Conservation (phyloP, 2,329 filamentous ascomycete genomes). For the Lachnellula occidentalis region DNA sequence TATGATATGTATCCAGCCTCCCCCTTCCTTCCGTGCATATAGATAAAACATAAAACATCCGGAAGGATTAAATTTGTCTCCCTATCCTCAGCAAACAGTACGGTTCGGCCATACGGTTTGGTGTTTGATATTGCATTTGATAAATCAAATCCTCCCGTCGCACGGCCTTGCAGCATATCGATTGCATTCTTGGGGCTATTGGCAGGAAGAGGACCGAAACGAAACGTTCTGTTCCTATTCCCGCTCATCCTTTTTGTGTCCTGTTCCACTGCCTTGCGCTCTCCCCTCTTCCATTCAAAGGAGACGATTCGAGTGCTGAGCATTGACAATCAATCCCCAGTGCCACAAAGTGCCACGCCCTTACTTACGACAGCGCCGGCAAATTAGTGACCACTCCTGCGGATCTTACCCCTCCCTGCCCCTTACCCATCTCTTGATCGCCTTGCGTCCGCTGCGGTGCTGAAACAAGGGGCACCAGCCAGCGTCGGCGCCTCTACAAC, state of each 20-base stretch:
- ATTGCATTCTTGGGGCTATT: not conserved
- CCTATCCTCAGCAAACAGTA: slow-evolving; percentile 4
- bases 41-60: slow-evolving; percentile 11
- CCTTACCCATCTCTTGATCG: not conserved
- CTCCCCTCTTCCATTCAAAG: not conserved
- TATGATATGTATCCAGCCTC: slow-evolving; percentile 15
- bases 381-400: not conserved
- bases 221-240: not conserved
- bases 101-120: slow-evolving; percentile 1
- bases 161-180: not conserved
- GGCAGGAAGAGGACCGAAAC: not conserved
- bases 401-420: not conserved
- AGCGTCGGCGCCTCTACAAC: slow-evolving; percentile 6
- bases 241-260: not conserved
- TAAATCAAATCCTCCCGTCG: not conserved
- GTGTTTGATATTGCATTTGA: not conserved
- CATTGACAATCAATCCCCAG: not conserved
- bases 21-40: slow-evolving; percentile 16
- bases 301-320: not conserved
- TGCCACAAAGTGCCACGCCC: not conserved
- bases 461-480: slow-evolving; percentile 9
- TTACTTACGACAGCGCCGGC: not conserved
- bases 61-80: slow-evolving; percentile 2
- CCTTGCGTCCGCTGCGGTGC: not conserved
- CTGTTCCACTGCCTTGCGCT: not conserved